These are phyloP conservation scores for Circinella umbellata DNA, from an alignment of 371 early-diverging fungal species.

Conservation along the genomic window DNA sequence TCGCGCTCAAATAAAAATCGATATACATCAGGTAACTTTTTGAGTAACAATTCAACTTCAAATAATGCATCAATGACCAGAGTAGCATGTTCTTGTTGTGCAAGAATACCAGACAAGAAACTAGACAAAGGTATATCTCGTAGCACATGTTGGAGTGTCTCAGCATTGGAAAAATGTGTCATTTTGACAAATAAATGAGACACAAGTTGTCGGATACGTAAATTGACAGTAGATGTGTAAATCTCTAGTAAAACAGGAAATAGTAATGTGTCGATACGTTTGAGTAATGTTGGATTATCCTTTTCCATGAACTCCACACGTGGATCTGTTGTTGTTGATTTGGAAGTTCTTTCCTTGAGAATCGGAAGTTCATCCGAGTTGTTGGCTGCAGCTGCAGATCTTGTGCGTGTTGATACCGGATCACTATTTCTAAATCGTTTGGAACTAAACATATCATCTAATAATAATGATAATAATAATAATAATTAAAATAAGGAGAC, in stretches of 20 bases:
- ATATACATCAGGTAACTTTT: slow-evolving; percentile 61
- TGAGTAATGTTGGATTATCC: slow-evolving; percentile 35
- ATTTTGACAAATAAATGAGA: slow-evolving; percentile 61
- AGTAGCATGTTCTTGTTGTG: slow-evolving; percentile 62
- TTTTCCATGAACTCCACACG: slow-evolving; percentile 46
- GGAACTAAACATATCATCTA: slow-evolving; percentile 40
- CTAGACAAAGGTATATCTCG: slow-evolving; percentile 56
- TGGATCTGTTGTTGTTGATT: slow-evolving; percentile 33
- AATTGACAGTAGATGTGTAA: slow-evolving; percentile 61
- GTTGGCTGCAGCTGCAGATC: slow-evolving; percentile 18
- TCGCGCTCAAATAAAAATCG: slow-evolving; percentile 63
- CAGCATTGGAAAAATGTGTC: slow-evolving; percentile 46
- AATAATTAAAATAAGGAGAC: neutral
- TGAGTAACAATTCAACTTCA: slow-evolving; percentile 56
- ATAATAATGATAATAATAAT: neutral
- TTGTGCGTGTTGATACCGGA: slow-evolving; percentile 30
- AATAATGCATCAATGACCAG: slow-evolving; percentile 63
- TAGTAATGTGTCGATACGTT: slow-evolving; percentile 48
- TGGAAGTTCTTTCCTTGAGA: slow-evolving; percentile 11
- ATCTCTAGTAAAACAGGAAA: slow-evolving; percentile 63
- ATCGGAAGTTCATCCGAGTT: slow-evolving; percentile 3
- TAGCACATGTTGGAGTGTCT: slow-evolving; percentile 41
- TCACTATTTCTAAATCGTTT: slow-evolving; percentile 35
- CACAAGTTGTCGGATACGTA: slow-evolving; percentile 60
- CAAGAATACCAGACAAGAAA: slow-evolving; percentile 65